Percentiles rank a stretch among this genome's conserved stretches.
These are phyloP conservation scores for Elaeis oleifera DNA, from an alignment of 202 grass and related monocot species.

Conservation along the genomic window DNA sequence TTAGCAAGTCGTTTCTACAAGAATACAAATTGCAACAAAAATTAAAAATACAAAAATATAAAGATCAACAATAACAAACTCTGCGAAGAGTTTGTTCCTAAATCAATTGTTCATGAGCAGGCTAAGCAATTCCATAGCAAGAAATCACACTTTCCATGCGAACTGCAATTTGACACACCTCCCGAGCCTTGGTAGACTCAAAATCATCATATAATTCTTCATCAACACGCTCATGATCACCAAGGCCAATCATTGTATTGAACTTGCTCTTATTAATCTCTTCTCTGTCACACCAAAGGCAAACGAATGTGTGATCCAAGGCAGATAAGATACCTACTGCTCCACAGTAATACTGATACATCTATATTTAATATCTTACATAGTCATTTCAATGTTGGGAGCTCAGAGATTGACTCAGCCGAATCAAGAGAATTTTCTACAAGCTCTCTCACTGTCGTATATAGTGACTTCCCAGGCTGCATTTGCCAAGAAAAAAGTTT, in stretches of 20 bases:
- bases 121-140: background rate
- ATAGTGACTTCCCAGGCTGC: conserved; percentile 87
- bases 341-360: background rate
- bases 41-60: no score
- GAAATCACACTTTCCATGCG: background rate
- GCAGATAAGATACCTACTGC: no score
- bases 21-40: background rate
- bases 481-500: background rate
- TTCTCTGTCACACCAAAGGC: conserved; percentile 36
- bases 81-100: no score
- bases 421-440: conserved; percentile 98
- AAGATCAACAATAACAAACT: no score
- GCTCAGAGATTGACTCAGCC: conserved; percentile 81
- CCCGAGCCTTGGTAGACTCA: conserved; percentile 85
- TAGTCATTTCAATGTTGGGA: conserved; percentile 60
- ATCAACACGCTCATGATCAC: conserved; percentile 76
- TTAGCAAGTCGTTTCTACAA: conserved; percentile 80
- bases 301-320: no score
- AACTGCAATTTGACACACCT: conserved; percentile 36
- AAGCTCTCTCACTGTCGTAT: conserved; percentile 85
- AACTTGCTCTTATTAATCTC: conserved; percentile 89
- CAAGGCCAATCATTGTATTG: conserved; percentile 96
- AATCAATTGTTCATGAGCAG: no score
- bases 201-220: conserved; percentile 92
- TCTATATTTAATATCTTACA: conserved; percentile 34